phyloP scores from a whole-genome alignment of 306 rosid genomes.

The Cucurbita argyrosperma region DNA sequence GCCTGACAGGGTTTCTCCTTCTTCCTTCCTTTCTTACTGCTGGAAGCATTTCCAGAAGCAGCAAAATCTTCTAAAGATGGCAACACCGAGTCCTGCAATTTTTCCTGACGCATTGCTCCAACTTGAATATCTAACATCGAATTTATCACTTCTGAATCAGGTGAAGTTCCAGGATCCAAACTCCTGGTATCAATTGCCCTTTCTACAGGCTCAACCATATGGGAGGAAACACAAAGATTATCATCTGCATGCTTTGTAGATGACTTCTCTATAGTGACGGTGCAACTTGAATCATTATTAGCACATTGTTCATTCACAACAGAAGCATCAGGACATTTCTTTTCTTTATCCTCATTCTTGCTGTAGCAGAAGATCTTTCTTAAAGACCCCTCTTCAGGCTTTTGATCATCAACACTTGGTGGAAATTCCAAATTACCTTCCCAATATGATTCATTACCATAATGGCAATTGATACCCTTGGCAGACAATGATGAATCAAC shows the following conservation, averaged over 20 bases:
- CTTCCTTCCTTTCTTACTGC: conserved; percentile 35
- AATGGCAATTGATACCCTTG: conserved; percentile 10
- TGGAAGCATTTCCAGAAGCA: conserved; percentile 18
- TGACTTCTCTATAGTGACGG: conserved; percentile 26
- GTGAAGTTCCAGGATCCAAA: conserved; percentile 93
- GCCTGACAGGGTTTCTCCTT: conserved; percentile 21
- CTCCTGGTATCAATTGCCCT: conserved; percentile 26
- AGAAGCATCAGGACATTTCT: conserved; percentile 13
- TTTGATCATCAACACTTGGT: conserved; percentile 21
- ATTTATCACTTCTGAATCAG: conserved; percentile 94
- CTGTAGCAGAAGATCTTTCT: conserved; percentile 19
- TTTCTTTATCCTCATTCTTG: conserved; percentile 21
- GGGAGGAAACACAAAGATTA: conserved; percentile 22
- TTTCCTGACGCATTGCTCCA: conserved; percentile 36
- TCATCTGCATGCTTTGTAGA: conserved; percentile 23
- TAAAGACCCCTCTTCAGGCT: conserved; percentile 17
- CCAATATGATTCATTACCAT: conserved; percentile 13
- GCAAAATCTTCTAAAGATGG: conserved; percentile 31
- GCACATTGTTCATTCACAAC: conserved; percentile 29
- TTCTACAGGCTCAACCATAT: conserved; percentile 36
- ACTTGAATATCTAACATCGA: conserved; percentile 45
- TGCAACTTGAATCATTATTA: conserved; percentile 27
- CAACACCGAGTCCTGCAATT: conserved; percentile 23
- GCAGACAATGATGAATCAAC: conserved; percentile 29
- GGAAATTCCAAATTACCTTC: conserved; percentile 23